Conservation (phyloP, 2,329 filamentous ascomycete species). For the Leptodontidium sp. region DNA sequence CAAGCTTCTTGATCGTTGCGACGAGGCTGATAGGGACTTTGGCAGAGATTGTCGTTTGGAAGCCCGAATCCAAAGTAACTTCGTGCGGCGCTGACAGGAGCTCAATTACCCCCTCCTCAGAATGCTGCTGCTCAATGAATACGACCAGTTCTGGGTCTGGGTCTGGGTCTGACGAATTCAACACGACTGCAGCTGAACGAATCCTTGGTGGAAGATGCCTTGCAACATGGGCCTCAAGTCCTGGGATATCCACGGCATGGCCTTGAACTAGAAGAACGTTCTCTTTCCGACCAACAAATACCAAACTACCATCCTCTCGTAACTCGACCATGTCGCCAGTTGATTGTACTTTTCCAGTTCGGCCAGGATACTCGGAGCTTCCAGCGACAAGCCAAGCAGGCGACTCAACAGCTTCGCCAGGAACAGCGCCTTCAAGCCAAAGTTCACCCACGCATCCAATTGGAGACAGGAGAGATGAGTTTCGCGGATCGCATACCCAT, state of each 20-base stretch:
- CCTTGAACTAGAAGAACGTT: conserved; percentile 46
- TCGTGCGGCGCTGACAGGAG: conserved; percentile 10
- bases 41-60: not conserved
- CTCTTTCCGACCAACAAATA: conserved; percentile 45
- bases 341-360: conserved; percentile 41
- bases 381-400: conserved; percentile 50
- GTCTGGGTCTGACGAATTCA: not conserved
- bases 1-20: conserved; percentile 50
- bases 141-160: conserved; percentile 3
- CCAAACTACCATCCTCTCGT: conserved; percentile 41
- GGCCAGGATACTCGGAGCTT: conserved; percentile 45
- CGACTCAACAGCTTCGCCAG: conserved; percentile 42
- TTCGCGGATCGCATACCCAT: conserved; percentile 47
- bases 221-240: conserved; percentile 51
- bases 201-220: conserved; percentile 47
- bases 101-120: not conserved
- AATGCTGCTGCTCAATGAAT: conserved; percentile 11
- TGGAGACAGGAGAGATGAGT: conserved; percentile 49
- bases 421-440: conserved; percentile 51
- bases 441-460: conserved; percentile 51
- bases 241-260: conserved; percentile 50
- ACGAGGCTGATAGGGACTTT: conserved; percentile 45
- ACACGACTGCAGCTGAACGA: conserved; percentile 46
- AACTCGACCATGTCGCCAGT: conserved; percentile 46
- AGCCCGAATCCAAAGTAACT: not conserved